phyloP scores from a whole-genome alignment of 1,139 yeast species.

The Geotrichum bryndzae region DNA sequence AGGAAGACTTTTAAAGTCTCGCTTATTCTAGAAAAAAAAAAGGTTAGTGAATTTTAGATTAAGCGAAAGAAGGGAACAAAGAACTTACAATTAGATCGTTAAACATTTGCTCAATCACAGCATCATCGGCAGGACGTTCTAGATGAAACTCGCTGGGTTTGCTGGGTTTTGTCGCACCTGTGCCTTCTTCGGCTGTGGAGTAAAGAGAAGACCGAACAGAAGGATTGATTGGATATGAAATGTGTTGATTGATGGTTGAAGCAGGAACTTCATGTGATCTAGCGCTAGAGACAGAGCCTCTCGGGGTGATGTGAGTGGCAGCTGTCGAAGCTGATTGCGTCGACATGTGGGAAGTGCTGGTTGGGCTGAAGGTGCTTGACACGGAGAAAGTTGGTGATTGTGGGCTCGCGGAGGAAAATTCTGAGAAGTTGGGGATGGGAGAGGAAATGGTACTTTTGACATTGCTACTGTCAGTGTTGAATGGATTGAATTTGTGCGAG shows the following conservation, averaged over 20 bases:
- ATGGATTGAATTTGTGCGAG: constrained; percentile 1
- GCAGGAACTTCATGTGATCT: constrained; percentile 9
- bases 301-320: constrained; percentile 5
- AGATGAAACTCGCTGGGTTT: constrained; percentile 7
- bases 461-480: neutral
- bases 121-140: constrained; percentile 30
- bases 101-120: constrained; percentile 35
- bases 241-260: constrained; percentile 3
- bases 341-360: constrained; percentile 9
- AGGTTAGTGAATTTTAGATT: neutral
- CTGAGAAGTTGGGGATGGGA: constrained; percentile 1
- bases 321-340: constrained; percentile 3
- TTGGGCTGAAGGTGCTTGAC: constrained; percentile 8
- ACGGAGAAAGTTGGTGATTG: constrained; percentile 10
- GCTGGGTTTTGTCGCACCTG: neutral
- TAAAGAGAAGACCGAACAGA: constrained; percentile 8
- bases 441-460: constrained; percentile 1
- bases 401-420: neutral
- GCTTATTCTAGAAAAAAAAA: constrained; percentile 48
- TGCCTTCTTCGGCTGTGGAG: constrained; percentile 6
- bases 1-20: constrained; percentile 78
- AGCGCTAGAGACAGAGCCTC: constrained; percentile 15
- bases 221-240: neutral
- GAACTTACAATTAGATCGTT: constrained; percentile 32
- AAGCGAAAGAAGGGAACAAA: neutral